A percentile compares a stretch with the other conserved stretches of the same genome.
These are phyloP conservation scores for Streptanthus diversifolius DNA, from an alignment of 345 rosid species.

Conservation along the genomic window DNA sequence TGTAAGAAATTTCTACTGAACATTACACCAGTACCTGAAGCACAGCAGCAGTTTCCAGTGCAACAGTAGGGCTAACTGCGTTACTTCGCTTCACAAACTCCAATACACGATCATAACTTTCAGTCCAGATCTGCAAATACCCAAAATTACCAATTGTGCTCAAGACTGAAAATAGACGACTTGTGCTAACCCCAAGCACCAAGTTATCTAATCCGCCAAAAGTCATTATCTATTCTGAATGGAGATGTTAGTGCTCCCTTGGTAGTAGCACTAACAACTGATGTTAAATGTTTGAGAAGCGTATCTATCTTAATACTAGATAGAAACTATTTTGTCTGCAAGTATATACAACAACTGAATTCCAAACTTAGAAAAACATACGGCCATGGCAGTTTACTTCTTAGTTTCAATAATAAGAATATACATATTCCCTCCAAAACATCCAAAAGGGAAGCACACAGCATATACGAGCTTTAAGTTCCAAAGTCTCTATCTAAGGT, in stretches of 20 bases:
- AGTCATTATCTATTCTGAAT: background rate
- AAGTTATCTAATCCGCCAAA: background rate
- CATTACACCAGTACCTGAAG: constrained; percentile 73
- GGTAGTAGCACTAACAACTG: background rate
- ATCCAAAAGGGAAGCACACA: background rate
- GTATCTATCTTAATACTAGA: background rate
- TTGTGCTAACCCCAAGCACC: background rate
- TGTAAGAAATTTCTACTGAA: background rate
- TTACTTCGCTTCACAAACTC: constrained; percentile 93
- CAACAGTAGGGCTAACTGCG: constrained; percentile 92
- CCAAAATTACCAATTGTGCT: constrained; percentile 11
- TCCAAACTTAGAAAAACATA: background rate
- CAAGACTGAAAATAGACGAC: constrained; percentile 4
- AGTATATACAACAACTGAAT: background rate
- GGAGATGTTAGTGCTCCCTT: constrained; percentile 6
- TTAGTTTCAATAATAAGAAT: background rate
- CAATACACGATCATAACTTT: constrained; percentile 81
- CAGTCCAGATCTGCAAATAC: constrained; percentile 71
- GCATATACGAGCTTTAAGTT: background rate
- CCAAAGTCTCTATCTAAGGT: background rate
- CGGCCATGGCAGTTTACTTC: constrained; percentile 5
- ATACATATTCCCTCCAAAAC: background rate
- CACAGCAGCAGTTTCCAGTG: constrained; percentile 92
- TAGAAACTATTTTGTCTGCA: background rate
- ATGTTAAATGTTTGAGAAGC: background rate